phyloP scores from a whole-genome alignment of 2,329 filamentous ascomycete genomes.

The Truncatella angustata region DNA sequence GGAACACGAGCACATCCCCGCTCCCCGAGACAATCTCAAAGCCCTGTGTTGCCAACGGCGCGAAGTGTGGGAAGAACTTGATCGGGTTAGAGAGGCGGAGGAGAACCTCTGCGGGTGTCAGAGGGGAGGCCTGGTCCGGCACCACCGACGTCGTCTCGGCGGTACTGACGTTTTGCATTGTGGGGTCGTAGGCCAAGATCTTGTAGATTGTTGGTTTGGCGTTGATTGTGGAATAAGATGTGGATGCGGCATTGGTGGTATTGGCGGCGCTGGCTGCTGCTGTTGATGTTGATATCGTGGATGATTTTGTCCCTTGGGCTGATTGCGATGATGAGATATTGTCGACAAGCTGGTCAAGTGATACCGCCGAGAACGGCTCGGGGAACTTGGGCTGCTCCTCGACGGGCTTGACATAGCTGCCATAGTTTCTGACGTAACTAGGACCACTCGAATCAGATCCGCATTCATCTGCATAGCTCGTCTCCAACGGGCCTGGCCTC shows the following conservation, averaged over 20 bases:
- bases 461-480: conserved; percentile 43
- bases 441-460: conserved; percentile 33
- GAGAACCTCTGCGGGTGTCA: conserved; percentile 60
- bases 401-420: conserved; percentile 13
- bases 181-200: conserved; percentile 64
- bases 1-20: conserved; percentile 64
- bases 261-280: no score
- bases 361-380: not conserved
- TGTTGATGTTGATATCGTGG: conserved; percentile 5
- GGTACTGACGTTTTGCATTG: conserved; percentile 53
- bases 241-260: no score
- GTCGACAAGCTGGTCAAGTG: conserved; percentile 10
- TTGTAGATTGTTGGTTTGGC: conserved; percentile 51
- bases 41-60: conserved; percentile 55
- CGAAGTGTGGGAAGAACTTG: conserved; percentile 65
- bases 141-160: conserved; percentile 60
- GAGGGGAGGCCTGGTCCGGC: conserved; percentile 43
- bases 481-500: conserved; percentile 47
- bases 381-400: not conserved
- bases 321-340: conserved; percentile 11
- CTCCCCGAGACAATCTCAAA: conserved; percentile 66
- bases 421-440: conserved; percentile 34
- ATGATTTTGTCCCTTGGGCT: no score
- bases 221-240: no score
- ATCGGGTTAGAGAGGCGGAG: conserved; percentile 59